phyloP scores from a whole-genome alignment of 495 filamentous ascomycete genomes.

The Penicillium odoratum region DNA sequence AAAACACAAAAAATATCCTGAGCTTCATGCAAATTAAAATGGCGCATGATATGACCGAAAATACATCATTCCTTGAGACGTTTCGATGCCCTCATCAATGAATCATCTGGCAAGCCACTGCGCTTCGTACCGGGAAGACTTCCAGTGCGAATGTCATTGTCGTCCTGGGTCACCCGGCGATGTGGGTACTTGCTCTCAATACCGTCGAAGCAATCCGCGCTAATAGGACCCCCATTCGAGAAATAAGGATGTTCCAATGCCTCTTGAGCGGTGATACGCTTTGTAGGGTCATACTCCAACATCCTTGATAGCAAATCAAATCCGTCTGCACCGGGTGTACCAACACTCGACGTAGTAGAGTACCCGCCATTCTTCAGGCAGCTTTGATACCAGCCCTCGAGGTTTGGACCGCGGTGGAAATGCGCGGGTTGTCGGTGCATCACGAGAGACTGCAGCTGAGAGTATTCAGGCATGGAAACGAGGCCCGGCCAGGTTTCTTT shows the following conservation, averaged over 20 bases:
- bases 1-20: conserved; percentile 5
- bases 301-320: conserved; percentile 77
- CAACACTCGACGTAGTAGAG: conserved; percentile 45
- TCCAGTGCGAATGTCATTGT: conserved; percentile 87
- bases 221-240: conserved; percentile 60
- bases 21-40: conserved; percentile 4
- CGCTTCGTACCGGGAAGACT: conserved; percentile 91
- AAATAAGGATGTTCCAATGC: conserved; percentile 91
- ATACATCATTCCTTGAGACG: conserved; percentile 42
- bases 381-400: conserved; percentile 67
- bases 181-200: conserved; percentile 84
- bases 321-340: conserved; percentile 69
- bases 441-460: conserved; percentile 66
- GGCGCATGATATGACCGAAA: neutral
- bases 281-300: conserved; percentile 90
- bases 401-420: conserved; percentile 46
- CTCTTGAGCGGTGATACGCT: conserved; percentile 78
- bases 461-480: conserved; percentile 76
- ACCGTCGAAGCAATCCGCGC: conserved; percentile 86
- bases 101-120: conserved; percentile 84
- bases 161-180: conserved; percentile 86
- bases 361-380: conserved; percentile 60
- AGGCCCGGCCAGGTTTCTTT: conserved; percentile 89
- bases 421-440: conserved; percentile 42
- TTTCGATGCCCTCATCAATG: conserved; percentile 52